Conservation (phyloP, 371 early-diverging fungal genomes). For the Mortierella sp. region DNA sequence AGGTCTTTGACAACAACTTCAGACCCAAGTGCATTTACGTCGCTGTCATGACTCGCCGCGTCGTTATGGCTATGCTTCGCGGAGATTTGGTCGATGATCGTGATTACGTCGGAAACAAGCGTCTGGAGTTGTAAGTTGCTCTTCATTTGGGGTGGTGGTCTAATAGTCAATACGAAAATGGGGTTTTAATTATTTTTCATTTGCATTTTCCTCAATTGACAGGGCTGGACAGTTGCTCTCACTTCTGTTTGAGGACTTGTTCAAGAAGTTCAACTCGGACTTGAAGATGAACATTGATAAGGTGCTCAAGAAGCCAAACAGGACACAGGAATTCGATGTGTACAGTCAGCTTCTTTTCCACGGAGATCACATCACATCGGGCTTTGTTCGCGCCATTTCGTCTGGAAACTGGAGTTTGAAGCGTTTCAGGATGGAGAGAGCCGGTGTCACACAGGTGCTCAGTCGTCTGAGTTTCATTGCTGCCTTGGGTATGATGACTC, state of each 20-base stretch:
- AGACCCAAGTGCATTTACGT: slow-evolving; percentile 96
- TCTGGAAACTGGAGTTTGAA: slow-evolving; percentile 99
- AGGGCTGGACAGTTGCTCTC: slow-evolving; percentile 98
- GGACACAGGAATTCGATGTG: slow-evolving; percentile 97
- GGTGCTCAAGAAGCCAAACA: slow-evolving; percentile 92
- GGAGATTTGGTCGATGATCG: slow-evolving; percentile 96
- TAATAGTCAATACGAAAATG: neutral
- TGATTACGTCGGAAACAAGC: slow-evolving; percentile 99
- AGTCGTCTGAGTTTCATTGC: slow-evolving; percentile 97
- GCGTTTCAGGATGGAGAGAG: slow-evolving; percentile 99
- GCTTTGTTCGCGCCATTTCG: slow-evolving; percentile 97
- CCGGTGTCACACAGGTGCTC: slow-evolving; percentile 99
- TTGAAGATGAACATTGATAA: slow-evolving; percentile 94
- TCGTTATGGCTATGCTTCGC: slow-evolving; percentile 88
- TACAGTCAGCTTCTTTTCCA: slow-evolving; percentile 87
- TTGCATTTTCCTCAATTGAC: slow-evolving; percentile 14
- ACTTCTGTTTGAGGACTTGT: slow-evolving; percentile 99
- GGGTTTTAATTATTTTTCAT: neutral
- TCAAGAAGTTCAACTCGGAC: slow-evolving; percentile 97
- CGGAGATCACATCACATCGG: slow-evolving; percentile 94
- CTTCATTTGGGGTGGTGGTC: no score
- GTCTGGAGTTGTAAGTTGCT: slow-evolving; percentile 92
- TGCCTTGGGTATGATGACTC: slow-evolving; percentile 99
- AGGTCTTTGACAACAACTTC: slow-evolving; percentile 92
- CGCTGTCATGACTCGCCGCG: slow-evolving; percentile 98